A percentile compares a stretch with the other conserved stretches of the same genome.
Evolutionary conservation across 2,329 filamentous ascomycete genomes (phyloP).

Genomic region (Aspergillus neoniger): DNA sequence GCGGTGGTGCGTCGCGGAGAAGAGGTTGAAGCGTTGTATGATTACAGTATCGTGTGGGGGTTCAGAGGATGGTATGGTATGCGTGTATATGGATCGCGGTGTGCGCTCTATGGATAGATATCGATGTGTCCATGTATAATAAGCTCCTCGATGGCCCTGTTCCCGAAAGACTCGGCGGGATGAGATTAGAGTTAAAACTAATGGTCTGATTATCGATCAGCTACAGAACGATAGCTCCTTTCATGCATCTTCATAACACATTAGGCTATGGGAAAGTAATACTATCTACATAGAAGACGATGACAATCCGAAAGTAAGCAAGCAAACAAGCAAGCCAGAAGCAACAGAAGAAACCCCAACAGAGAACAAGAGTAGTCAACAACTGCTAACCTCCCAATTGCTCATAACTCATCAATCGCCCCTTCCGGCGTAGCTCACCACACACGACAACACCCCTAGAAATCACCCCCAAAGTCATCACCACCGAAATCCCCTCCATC

Average conservation of each 20-base stretch:
- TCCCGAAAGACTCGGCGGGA: no score
- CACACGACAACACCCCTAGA: background rate
- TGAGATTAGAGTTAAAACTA: no score
- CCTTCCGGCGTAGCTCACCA: no score
- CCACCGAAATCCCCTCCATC: conserved; percentile 17
- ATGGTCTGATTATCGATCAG: no score
- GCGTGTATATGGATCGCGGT: background rate
- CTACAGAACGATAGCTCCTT: background rate
- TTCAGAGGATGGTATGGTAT: no score
- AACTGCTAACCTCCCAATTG: background rate
- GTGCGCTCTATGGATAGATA: background rate
- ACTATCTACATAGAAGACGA: background rate
- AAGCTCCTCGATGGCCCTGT: no score
- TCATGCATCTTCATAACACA: background rate
- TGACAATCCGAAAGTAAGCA: background rate
- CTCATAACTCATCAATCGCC: background rate
- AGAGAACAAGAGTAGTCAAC: background rate
- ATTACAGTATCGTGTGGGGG: background rate
- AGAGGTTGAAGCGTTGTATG: background rate
- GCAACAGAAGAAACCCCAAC: conserved; percentile 2
- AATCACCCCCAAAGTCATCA: conserved; percentile 12
- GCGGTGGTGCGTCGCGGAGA: conserved; percentile 27
- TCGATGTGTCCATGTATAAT: no score
- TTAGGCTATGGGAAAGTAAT: background rate
- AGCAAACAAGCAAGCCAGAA: background rate